These are phyloP conservation scores for Wallacemonas sp. DNA, from an alignment of 208 protist genomes.

Conservation along the genomic window DNA sequence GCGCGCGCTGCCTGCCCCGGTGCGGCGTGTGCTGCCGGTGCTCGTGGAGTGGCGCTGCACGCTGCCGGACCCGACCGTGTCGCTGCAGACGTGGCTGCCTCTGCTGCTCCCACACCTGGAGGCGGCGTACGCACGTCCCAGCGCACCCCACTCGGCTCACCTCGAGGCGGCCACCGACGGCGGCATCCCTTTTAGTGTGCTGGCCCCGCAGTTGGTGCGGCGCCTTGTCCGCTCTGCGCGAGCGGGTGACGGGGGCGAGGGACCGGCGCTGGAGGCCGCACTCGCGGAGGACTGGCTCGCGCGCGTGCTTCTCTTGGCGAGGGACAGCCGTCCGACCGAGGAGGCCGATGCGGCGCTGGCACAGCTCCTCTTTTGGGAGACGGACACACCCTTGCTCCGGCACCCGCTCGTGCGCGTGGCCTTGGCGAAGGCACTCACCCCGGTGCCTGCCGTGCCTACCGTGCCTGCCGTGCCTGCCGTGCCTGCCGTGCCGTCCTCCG, in stretches of 20 bases:
- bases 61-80: constrained; percentile 33
- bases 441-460: neutral
- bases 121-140: too few relatives aligned
- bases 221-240: constrained; percentile 1
- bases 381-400: constrained; percentile 37
- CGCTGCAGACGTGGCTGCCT: constrained; percentile 36
- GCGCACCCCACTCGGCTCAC: too few relatives aligned
- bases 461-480: neutral
- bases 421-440: neutral
- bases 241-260: too few relatives aligned
- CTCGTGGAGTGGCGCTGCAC: constrained; percentile 62
- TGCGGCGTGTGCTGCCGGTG: constrained; percentile 44
- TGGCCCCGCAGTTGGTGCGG: constrained; percentile 5
- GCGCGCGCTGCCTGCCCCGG: constrained; percentile 31
- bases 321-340: neutral
- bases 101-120: constrained; percentile 30
- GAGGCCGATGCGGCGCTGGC: constrained; percentile 16
- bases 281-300: constrained; percentile 2
- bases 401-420: constrained; percentile 34
- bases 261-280: neutral
- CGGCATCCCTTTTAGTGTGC: neutral
- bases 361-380: constrained; percentile 50
- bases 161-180: neutral
- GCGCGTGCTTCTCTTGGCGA: constrained; percentile 7
- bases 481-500: neutral